Evolutionary conservation across 805 yeast genomes (phyloP).

Genomic region (Metschnikowia hibisci): DNA sequence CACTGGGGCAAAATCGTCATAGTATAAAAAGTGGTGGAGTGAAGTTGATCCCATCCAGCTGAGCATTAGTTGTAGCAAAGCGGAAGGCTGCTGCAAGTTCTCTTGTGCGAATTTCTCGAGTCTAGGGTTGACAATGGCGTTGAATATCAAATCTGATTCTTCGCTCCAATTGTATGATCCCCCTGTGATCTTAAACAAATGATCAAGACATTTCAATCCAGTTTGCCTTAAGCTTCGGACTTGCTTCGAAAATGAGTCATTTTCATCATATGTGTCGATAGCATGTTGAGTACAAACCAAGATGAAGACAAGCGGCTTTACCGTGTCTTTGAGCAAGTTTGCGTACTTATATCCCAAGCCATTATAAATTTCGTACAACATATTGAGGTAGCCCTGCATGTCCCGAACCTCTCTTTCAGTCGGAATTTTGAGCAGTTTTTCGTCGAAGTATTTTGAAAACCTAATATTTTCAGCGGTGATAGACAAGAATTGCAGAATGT

Average conservation of each 20-base stretch:
- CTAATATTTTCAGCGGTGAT: constrained; percentile 58
- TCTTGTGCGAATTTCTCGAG: constrained; percentile 65
- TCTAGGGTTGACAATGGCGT: constrained; percentile 57
- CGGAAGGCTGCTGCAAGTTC: constrained; percentile 79
- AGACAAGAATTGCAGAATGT: constrained; percentile 56
- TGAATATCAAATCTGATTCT: constrained; percentile 47
- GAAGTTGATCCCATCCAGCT: constrained; percentile 46
- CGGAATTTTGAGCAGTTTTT: background rate
- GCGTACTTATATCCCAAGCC: constrained; percentile 58
- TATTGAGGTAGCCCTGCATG: constrained; percentile 61
- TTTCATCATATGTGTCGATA: constrained; percentile 21
- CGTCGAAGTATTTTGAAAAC: constrained; percentile 5
- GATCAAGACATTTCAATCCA: constrained; percentile 62
- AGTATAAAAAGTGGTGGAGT: constrained; percentile 48
- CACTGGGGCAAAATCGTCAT: constrained; percentile 54
- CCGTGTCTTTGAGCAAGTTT: constrained; percentile 44
- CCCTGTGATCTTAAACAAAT: constrained; percentile 52
- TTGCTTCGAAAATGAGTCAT: constrained; percentile 32
- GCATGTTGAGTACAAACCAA: constrained; percentile 50
- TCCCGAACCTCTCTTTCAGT: constrained; percentile 39
- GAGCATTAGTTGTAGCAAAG: constrained; percentile 62
- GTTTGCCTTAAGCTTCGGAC: constrained; percentile 60
- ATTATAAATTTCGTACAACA: constrained; percentile 52
- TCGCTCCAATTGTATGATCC: constrained; percentile 51
- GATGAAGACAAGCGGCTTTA: constrained; percentile 56